A percentile compares a stretch with the other conserved stretches of the same genome.
Conservation (phyloP, 371 early-diverging fungal species). For the Mucor lusitanicus region DNA sequence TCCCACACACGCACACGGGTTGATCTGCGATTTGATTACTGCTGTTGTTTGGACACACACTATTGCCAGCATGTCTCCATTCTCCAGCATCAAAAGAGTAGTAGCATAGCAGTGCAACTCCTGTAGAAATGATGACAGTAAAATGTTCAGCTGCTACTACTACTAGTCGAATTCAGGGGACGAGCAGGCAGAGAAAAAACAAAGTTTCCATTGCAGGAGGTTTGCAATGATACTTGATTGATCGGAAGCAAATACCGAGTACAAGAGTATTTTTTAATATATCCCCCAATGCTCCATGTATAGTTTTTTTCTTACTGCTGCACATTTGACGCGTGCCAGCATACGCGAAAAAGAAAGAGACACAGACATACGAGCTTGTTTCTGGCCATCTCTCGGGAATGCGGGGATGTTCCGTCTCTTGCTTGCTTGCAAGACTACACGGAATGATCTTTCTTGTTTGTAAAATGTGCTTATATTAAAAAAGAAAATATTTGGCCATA, state of each 20-base stretch:
- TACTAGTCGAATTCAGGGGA: not conserved
- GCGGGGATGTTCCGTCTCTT: conserved; percentile 23
- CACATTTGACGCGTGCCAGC: conserved; percentile 26
- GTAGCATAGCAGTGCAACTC: not conserved
- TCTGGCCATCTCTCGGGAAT: conserved; percentile 14
- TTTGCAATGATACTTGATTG: not conserved
- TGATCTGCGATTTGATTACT: not conserved
- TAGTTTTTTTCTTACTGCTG: conserved; percentile 7
- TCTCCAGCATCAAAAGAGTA: not conserved
- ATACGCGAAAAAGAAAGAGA: not conserved
- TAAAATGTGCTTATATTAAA: conserved; percentile 9
- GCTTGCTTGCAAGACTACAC: not conserved
- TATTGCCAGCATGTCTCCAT: not conserved
- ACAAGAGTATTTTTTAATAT: conserved; percentile 17
- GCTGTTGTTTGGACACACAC: not conserved
- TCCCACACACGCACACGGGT: not conserved
- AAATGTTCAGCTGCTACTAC: conserved; percentile 20
- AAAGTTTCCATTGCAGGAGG: not conserved
- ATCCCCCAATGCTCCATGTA: conserved; percentile 14
- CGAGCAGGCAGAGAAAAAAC: not conserved
- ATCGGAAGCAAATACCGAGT: conserved; percentile 19
- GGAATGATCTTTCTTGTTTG: not conserved
- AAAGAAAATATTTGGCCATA: conserved; percentile 3
- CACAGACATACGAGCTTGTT: not conserved
- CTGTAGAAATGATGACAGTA: conserved; percentile 11